phyloP scores from a whole-genome alignment of 805 yeast species.

The Sugiyamaella chiloensis region DNA sequence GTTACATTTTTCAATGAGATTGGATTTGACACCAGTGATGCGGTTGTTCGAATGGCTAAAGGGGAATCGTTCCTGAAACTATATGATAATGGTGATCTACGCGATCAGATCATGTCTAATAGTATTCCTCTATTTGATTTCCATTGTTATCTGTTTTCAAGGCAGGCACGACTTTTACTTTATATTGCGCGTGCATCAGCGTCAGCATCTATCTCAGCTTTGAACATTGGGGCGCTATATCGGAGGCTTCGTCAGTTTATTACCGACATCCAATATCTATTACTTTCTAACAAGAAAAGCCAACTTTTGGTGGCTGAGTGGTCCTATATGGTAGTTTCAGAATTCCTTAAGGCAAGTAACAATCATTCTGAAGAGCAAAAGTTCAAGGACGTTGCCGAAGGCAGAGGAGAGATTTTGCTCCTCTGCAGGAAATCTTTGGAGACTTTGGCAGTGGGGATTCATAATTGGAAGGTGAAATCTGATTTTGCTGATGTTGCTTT shows the following conservation, averaged over 20 bases:
- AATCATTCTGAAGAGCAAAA: conserved; percentile 20
- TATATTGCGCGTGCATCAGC: conserved; percentile 29
- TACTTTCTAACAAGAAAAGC: conserved; percentile 23
- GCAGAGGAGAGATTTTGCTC: conserved; percentile 42
- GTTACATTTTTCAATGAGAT: conserved; percentile 32
- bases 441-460: conserved; percentile 24
- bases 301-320: conserved; percentile 31
- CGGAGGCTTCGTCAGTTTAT: conserved; percentile 38
- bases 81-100: conserved; percentile 21
- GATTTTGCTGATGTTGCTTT: conserved; percentile 29
- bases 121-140: conserved; percentile 39
- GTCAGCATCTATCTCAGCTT: conserved; percentile 22
- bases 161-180: conserved; percentile 35
- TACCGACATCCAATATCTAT: conserved; percentile 36
- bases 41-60: conserved; percentile 5
- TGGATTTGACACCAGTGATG: conserved; percentile 26
- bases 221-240: conserved; percentile 29
- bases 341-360: conserved; percentile 35
- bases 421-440: conserved; percentile 39
- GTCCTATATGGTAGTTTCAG: conserved; percentile 40
- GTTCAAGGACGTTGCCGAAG: conserved; percentile 35
- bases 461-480: conserved; percentile 32
- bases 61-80: conserved; percentile 20
- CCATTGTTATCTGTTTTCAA: conserved; percentile 35
- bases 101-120: conserved; percentile 35